phyloP scores from a whole-genome alignment of 164 flowering plant genomes.

The Umbellularia californica region DNA sequence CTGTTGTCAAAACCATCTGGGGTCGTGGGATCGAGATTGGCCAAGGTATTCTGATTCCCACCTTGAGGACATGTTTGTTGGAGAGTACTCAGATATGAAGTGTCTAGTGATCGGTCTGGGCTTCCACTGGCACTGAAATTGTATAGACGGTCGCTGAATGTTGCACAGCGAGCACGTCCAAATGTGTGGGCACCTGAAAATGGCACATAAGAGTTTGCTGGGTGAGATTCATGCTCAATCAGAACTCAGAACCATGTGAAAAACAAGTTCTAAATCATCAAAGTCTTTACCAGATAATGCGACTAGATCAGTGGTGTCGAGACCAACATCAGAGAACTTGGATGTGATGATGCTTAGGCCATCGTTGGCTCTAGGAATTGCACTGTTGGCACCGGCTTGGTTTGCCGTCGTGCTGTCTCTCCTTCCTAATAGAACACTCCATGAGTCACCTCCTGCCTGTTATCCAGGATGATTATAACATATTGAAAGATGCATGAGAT shows the following conservation, averaged over 20 bases:
- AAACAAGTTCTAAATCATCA: neutral
- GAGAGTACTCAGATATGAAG: neutral
- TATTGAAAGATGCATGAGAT: too few relatives aligned
- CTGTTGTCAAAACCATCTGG: slow-evolving; percentile 9
- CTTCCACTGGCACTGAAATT: slow-evolving; percentile 10
- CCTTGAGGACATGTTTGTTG: slow-evolving; percentile 7
- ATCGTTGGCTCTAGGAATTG: slow-evolving; percentile 27
- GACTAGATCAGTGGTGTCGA: slow-evolving; percentile 27
- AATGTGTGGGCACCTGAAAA: slow-evolving; percentile 23
- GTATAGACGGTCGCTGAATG: slow-evolving; percentile 14
- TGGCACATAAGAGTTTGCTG: neutral
- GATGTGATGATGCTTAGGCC: slow-evolving; percentile 9
- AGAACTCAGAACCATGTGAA: neutral
- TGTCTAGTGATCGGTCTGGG: slow-evolving; percentile 13
- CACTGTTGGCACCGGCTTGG: slow-evolving; percentile 20
- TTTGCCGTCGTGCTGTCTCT: slow-evolving; percentile 32
- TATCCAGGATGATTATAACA: neutral
- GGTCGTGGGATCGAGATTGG: slow-evolving; percentile 16
- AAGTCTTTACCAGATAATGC: slow-evolving; percentile 19
- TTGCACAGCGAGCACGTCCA: slow-evolving; percentile 15
- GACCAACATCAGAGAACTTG: slow-evolving; percentile 30
- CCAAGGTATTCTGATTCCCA: neutral
- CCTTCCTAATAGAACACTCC: slow-evolving; percentile 30
- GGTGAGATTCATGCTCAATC: neutral
- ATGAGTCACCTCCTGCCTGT: slow-evolving; percentile 28